phyloP scores from a whole-genome alignment of 805 yeast species.

The Jamesozyma piceae region DNA sequence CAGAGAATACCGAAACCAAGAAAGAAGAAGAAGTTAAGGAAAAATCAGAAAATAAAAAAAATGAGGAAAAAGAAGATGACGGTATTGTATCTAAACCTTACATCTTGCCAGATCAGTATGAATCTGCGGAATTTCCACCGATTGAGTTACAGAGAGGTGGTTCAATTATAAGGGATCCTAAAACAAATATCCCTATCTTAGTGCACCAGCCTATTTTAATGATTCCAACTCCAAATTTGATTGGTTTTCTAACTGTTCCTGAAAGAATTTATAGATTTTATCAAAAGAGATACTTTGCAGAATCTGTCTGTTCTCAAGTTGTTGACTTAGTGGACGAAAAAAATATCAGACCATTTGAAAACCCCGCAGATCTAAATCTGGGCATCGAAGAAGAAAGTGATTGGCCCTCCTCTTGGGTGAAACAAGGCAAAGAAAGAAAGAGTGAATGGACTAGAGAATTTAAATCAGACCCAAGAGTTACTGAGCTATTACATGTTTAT shows the following conservation, averaged over 20 bases:
- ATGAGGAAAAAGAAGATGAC: constrained; percentile 7
- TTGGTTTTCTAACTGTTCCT: constrained; percentile 75
- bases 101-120: constrained; percentile 50
- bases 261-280: constrained; percentile 69
- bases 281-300: constrained; percentile 61
- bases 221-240: constrained; percentile 62
- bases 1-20: constrained; percentile 2
- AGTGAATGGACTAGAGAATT: constrained; percentile 87
- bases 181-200: constrained; percentile 40
- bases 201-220: constrained; percentile 74
- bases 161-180: constrained; percentile 22
- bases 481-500: constrained; percentile 3
- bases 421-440: constrained; percentile 56
- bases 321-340: constrained; percentile 44
- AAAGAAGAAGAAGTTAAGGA: constrained; percentile 8
- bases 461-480: constrained; percentile 57
- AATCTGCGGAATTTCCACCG: constrained; percentile 45
- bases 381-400: constrained; percentile 60
- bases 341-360: constrained; percentile 41
- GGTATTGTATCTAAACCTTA: constrained; percentile 50
- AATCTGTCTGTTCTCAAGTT: constrained; percentile 51
- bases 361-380: constrained; percentile 31
- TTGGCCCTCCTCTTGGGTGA: constrained; percentile 84
- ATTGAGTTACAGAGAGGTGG: neutral
- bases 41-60: constrained; percentile 8